Percentiles rank a stretch among this genome's conserved stretches.
These are phyloP conservation scores for Trametes polyzona DNA, from an alignment of 1,284 basidiomycete genomes.

Conservation along the genomic window DNA sequence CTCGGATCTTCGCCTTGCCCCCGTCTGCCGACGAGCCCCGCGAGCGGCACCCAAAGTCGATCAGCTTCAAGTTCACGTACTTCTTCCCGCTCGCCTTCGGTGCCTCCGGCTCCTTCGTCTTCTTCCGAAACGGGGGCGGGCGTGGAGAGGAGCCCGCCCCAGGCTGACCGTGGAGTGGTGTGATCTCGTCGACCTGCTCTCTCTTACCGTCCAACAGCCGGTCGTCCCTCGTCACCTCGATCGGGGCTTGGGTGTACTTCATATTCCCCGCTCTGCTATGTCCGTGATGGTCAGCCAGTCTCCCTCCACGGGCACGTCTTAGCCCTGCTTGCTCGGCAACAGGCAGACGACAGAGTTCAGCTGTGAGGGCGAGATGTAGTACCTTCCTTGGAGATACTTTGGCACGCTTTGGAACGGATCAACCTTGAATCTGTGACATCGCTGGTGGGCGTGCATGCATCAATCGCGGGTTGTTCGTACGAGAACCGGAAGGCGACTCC, in stretches of 20 bases:
- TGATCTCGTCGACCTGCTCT: conserved; percentile 31
- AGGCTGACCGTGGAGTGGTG: conserved; percentile 23
- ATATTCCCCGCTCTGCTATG: conserved; percentile 82
- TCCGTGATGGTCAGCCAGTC: conserved; percentile 94
- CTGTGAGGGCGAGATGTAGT: conserved; percentile 84
- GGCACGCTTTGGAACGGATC: conserved; percentile 80
- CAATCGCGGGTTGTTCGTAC: conserved; percentile 51
- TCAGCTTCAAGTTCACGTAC: conserved; percentile 87
- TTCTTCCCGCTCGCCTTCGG: conserved; percentile 66
- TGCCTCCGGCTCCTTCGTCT: conserved; percentile 40
- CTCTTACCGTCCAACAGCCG: conserved; percentile 42
- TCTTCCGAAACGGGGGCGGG: conserved; percentile 37
- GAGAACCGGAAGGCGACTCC: conserved; percentile 89
- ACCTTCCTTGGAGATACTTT: conserved; percentile 82
- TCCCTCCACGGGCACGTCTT: conserved; percentile 88
- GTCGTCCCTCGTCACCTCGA: conserved; percentile 53
- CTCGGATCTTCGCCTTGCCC: conserved; percentile 61
- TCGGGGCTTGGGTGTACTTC: conserved; percentile 67
- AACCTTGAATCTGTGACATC: conserved; percentile 60
- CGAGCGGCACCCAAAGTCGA: conserved; percentile 74
- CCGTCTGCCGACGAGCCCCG: conserved; percentile 52
- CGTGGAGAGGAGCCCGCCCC: conserved; percentile 23
- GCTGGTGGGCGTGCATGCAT: conserved; percentile 7
- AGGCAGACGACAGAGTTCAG: conserved; percentile 87
- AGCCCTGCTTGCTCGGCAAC: conserved; percentile 77